Evolutionary conservation across 495 filamentous ascomycete species (phyloP).

Genomic region (Friedmanniomyces endolithicus): DNA sequence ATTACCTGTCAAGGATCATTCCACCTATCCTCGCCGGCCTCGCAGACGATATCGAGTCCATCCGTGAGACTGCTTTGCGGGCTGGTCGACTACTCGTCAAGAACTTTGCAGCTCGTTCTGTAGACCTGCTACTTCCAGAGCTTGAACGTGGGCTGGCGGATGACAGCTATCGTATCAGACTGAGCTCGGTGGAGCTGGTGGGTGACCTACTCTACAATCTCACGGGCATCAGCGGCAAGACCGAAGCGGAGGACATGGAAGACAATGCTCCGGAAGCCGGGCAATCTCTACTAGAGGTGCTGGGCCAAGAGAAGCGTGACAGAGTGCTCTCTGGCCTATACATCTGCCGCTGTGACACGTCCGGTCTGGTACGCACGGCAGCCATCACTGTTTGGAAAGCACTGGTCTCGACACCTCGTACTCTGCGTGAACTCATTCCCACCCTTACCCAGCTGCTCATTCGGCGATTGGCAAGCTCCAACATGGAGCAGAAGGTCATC

Average conservation of each 20-base stretch:
- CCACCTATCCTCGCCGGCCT: slow-evolving; percentile 89
- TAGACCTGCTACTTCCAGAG: slow-evolving; percentile 86
- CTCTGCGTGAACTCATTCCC: slow-evolving; percentile 86
- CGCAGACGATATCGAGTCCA: slow-evolving; percentile 89
- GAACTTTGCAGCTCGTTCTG: slow-evolving; percentile 89
- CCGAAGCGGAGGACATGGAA: slow-evolving; percentile 68
- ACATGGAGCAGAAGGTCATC: slow-evolving; percentile 97
- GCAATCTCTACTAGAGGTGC: slow-evolving; percentile 78
- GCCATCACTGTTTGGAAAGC: slow-evolving; percentile 94
- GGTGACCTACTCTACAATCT: slow-evolving; percentile 96
- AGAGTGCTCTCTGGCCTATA: slow-evolving; percentile 91
- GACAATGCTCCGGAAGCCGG: slow-evolving; percentile 72
- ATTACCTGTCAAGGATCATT: slow-evolving; percentile 90
- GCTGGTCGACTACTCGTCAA: slow-evolving; percentile 91
- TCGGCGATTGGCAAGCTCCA: slow-evolving; percentile 81
- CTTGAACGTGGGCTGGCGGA: slow-evolving; percentile 91
- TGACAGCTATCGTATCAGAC: slow-evolving; percentile 87
- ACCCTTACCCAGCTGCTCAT: slow-evolving; percentile 91
- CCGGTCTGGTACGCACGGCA: slow-evolving; percentile 77
- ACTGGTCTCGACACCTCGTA: slow-evolving; percentile 81
- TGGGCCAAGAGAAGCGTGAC: slow-evolving; percentile 90
- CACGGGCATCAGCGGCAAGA: slow-evolving; percentile 79
- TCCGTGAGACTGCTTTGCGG: slow-evolving; percentile 82
- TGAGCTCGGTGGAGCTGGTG: slow-evolving; percentile 94
- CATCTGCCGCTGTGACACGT: slow-evolving; percentile 95